These are phyloP conservation scores for Pythium angustatum DNA, from an alignment of 352 stramenopile species.

Conservation along the genomic window DNA sequence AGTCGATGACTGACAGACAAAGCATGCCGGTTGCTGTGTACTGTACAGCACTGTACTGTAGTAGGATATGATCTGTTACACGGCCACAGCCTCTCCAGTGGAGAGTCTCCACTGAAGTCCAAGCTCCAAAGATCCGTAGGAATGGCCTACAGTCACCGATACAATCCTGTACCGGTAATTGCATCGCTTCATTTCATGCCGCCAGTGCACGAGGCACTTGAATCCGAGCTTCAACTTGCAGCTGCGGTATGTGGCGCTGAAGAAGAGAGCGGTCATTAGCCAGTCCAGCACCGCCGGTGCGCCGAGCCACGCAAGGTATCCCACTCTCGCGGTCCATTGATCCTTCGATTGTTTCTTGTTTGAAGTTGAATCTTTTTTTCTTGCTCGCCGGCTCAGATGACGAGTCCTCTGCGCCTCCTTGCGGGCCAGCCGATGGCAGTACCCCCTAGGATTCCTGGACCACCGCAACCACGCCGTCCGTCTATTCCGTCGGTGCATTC, in stretches of 20 bases:
- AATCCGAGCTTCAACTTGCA: neutral
- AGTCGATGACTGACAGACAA: neutral
- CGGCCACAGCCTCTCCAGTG: too few species aligned
- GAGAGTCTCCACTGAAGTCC: neutral
- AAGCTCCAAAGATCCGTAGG: neutral
- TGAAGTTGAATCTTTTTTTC: neutral
- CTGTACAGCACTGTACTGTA: neutral
- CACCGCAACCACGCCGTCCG: constrained; percentile 5
- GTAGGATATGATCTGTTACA: too few species aligned
- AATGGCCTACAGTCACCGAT: too few species aligned
- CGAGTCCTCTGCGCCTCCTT: neutral
- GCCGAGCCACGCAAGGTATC: neutral
- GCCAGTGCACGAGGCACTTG: neutral
- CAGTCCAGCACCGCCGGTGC: neutral
- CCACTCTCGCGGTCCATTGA: neutral
- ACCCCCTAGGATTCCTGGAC: too few species aligned
- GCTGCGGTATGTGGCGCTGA: too few species aligned
- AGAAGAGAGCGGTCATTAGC: too few species aligned
- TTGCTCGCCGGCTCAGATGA: neutral
- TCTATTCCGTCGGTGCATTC: neutral
- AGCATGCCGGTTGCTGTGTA: neutral
- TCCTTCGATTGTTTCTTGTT: too few species aligned
- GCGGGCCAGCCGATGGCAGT: neutral
- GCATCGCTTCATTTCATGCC: neutral
- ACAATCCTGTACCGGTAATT: too few species aligned